phyloP scores from a whole-genome alignment of 192 early-diverging fungal species.

The Umbelopsis vinacea region DNA sequence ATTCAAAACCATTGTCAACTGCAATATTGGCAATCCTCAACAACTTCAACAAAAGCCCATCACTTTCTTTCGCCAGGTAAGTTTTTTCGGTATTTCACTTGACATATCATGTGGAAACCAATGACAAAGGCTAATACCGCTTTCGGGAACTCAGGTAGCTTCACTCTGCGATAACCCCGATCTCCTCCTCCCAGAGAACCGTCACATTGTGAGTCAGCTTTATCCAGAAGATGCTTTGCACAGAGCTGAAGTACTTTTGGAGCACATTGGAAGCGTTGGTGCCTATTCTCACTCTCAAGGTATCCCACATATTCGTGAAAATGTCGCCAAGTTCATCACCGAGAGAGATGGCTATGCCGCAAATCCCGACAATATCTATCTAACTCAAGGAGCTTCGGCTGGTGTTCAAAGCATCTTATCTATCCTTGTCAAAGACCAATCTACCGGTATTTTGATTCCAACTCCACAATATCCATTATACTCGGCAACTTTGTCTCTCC shows the following conservation, averaged over 20 bases:
- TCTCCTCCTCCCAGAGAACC: conserved; percentile 65
- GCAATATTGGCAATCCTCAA: conserved; percentile 96
- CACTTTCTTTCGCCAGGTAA: conserved; percentile 95
- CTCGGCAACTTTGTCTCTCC: conserved; percentile 85
- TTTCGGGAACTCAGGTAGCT: conserved; percentile 61
- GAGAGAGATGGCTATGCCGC: conserved; percentile 89
- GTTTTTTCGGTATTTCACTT: neutral
- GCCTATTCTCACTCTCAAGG: conserved; percentile 97
- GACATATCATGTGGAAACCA: conserved; percentile 1
- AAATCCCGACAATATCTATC: conserved; percentile 79
- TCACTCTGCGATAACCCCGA: conserved; percentile 91
- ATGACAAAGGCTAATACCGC: conserved; percentile 4
- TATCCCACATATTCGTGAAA: conserved; percentile 75
- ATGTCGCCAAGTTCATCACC: conserved; percentile 88
- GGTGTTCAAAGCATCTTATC: conserved; percentile 93
- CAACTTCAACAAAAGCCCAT: conserved; percentile 89
- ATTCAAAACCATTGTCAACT: conserved; percentile 73
- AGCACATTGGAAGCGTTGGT: conserved; percentile 76
- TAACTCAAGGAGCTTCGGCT: conserved; percentile 92
- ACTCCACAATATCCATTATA: conserved; percentile 99
- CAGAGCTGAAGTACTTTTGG: conserved; percentile 74
- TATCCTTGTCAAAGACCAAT: conserved; percentile 71
- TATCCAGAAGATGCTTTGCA: conserved; percentile 87
- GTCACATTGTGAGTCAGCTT: conserved; percentile 53
- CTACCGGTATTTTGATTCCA: conserved; percentile 97